Base-by-base conservation (phyloP, 106 monocot genomes). In the Allium sativum region DNA sequence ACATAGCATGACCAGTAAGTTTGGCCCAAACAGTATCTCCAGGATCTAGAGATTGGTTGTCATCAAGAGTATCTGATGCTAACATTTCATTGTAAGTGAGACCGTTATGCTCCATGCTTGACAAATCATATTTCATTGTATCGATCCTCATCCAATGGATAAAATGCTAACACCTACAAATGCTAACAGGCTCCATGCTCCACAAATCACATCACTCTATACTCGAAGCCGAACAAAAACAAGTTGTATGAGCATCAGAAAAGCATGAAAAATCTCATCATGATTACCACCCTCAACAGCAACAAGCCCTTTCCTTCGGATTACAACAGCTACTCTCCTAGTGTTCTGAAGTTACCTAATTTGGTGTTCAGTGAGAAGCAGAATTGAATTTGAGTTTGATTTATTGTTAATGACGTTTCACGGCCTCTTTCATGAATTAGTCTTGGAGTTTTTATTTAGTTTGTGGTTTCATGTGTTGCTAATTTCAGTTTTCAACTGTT, bases 1-100 rank as follows among this genome's bases (percentile, higher is more conserved):
- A 98, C 78, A 82, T 82, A n/a, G 96, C 77, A 92, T 91, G 80
- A 58, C 96, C 98, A 74, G 88, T 78, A 54, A 98, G 70, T 70
- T 98, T 98, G 16, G 88, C 98, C 98, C 98, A 98, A 40, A 98
- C 85, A 80, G 92, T 65, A 76, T 92, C 92, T 11, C 85, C 87
- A 18, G 80, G 77, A 53, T 88, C 92, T 70, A 85, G 68, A 55
- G 76, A 76, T 69, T 85, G 79, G 52, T 67, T 78, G 20, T 88
- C 88, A 75, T 84, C 75, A 65, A 82, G 83, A 67, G 73, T 78
- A 64, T 88, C 92, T 63, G 92, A 71, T 20, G 84, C 80, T 56
- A 92, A 73, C 78, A 98, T 92, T 65, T 98, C 98, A 66, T 92
- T 75, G 64, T 82, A 73, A 70, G 62, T 72, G 17, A 69, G 51